These are phyloP conservation scores for Pleurotus citrinopileatus DNA, from an alignment of 768 basidiomycete species.

Conservation along the genomic window DNA sequence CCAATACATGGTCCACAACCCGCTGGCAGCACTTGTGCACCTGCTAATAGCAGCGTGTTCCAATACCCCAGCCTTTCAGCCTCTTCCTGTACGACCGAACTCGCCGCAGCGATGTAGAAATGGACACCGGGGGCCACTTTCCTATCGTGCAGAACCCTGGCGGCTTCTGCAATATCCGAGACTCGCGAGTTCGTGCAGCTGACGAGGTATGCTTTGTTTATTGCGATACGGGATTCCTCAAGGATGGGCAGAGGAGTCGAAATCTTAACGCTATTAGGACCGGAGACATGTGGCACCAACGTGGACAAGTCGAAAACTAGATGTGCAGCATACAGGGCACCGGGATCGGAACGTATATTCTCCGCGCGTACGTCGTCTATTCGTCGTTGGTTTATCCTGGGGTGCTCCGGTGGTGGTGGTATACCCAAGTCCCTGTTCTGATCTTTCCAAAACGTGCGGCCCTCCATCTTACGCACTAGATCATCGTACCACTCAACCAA, in stretches of 20 bases:
- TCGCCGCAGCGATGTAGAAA: slow-evolving; percentile 97
- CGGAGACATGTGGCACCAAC: slow-evolving; percentile 92
- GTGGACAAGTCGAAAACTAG: slow-evolving; percentile 91
- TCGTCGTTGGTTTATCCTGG: slow-evolving; percentile 76
- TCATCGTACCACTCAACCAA: slow-evolving; percentile 85
- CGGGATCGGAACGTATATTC: slow-evolving; percentile 61
- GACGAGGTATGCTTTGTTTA: slow-evolving; percentile 97
- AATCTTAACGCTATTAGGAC: slow-evolving; percentile 96
- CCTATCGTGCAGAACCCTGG: slow-evolving; percentile 78
- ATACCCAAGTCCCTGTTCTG: slow-evolving; percentile 41
- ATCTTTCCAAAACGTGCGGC: slow-evolving; percentile 66
- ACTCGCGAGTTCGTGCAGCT: slow-evolving; percentile 97
- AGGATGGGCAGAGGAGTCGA: slow-evolving; percentile 92
- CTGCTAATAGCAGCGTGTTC: slow-evolving; percentile 81
- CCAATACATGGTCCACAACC: slow-evolving; percentile 99
- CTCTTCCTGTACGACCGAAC: slow-evolving; percentile 88
- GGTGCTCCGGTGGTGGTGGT: slow-evolving; percentile 76
- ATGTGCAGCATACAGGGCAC: slow-evolving; percentile 81
- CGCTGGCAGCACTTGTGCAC: slow-evolving; percentile 89
- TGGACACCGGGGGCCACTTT: slow-evolving; percentile 87
- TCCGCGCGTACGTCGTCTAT: slow-evolving; percentile 60
- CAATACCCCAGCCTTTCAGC: slow-evolving; percentile 85
- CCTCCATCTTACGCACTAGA: slow-evolving; percentile 67
- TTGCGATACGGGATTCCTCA: slow-evolving; percentile 66
- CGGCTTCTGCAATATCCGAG: slow-evolving; percentile 91